Percentiles rank a stretch among this genome's conserved stretches.
These are phyloP conservation scores for Sideroxylon spinosum DNA, from an alignment of 179 eudicot species.

Conservation along the genomic window DNA sequence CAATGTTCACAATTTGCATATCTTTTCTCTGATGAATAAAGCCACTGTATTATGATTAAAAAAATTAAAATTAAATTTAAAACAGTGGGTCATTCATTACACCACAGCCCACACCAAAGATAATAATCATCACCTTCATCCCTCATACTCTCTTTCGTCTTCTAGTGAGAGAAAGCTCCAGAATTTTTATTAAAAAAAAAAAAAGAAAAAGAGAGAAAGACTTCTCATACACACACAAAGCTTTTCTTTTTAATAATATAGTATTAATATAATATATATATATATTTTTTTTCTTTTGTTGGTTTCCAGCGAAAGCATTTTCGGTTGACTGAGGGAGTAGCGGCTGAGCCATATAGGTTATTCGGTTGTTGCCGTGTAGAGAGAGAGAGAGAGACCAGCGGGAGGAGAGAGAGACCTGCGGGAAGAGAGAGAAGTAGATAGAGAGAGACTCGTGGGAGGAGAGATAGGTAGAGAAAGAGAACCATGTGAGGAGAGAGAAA, in stretches of 20 bases:
- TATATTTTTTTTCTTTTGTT: background rate
- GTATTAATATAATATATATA: background rate
- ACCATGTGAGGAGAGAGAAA: too few species aligned
- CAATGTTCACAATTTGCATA: constrained; percentile 19
- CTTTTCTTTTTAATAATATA: constrained; percentile 12
- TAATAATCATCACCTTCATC: constrained; percentile 35
- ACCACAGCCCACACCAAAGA: constrained; percentile 29
- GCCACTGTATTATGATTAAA: constrained; percentile 22
- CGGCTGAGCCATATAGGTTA: too few species aligned
- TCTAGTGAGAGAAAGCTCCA: constrained; percentile 35
- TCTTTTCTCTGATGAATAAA: constrained; percentile 33
- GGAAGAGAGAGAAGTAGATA: too few species aligned
- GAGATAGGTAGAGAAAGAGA: too few species aligned
- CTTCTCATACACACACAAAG: constrained; percentile 35
- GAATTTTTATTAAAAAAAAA: constrained; percentile 14
- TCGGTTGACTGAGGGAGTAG: too few species aligned
- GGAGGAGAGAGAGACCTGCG: too few species aligned
- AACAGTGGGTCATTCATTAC: constrained; percentile 17
- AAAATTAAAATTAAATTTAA: constrained; percentile 22
- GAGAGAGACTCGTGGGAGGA: too few species aligned
- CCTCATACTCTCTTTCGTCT: constrained; percentile 31
- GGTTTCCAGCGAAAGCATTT: constrained; percentile 5
- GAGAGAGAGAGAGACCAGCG: too few species aligned
- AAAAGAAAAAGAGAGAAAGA: constrained; percentile 12
- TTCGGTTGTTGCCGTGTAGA: too few species aligned